phyloP scores from a whole-genome alignment of 306 rosid species.

The Castanea crenata region DNA sequence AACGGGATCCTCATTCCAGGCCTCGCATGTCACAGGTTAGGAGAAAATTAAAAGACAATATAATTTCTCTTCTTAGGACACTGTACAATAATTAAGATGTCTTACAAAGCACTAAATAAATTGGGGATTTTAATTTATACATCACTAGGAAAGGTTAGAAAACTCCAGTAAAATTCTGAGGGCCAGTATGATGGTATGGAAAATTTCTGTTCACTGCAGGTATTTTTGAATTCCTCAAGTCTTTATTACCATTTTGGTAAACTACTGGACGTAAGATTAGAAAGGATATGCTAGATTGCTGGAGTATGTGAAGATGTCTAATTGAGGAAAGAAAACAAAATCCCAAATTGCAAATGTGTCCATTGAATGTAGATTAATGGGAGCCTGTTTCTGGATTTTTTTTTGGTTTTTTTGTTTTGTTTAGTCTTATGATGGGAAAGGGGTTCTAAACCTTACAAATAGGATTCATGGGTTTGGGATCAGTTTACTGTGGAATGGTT shows the following conservation, averaged over 20 bases:
- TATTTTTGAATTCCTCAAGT: neutral
- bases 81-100: too few species aligned
- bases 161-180: too few species aligned
- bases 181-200: neutral
- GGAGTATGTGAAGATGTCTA: neutral
- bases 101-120: too few species aligned
- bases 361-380: neutral
- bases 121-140: too few species aligned
- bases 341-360: neutral
- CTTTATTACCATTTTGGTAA: too few species aligned
- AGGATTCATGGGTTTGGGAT: too few species aligned
- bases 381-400: neutral
- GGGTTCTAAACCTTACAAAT: too few species aligned
- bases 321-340: neutral
- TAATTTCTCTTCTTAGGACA: neutral
- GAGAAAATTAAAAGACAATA: neutral
- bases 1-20: slow-evolving; percentile 83
- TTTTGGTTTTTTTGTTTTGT: neutral
- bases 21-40: slow-evolving; percentile 98
- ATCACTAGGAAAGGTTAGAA: too few species aligned
- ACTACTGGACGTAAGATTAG: too few species aligned
- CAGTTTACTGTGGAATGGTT: too few species aligned
- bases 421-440: too few species aligned
- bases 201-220: neutral
- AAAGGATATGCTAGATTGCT: too few species aligned